Base-by-base conservation (phyloP, 2,329 filamentous ascomycete species). In the Xylaria sp. region DNA sequence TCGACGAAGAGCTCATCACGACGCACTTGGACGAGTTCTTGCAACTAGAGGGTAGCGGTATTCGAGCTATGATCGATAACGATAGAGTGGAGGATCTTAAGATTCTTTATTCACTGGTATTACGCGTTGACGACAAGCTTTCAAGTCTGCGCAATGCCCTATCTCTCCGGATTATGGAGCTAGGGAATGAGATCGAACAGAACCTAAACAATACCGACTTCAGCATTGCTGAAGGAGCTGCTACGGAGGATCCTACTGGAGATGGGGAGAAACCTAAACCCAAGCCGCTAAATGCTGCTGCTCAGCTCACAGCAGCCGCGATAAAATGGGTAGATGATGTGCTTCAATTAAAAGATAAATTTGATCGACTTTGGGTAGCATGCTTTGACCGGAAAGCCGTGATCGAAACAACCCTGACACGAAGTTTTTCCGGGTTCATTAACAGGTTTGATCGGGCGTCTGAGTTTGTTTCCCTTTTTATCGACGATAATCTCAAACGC, bases 311-410 rank as follows among this genome's bases (percentile, higher is more conserved):
- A 0, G 87, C 89, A 0, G 92, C 94, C 1, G 96, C 96, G 0
- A 91, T 98, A 73, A 93, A 92, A 74, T 99, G 96, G 96, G 95
- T 98, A 2, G 93, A 97, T 73, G 94, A 97, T 73, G 92, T 98
- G 2, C 82, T 99, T 54, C 80, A 81, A 20, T 83, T 99, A 31
- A 97, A 98, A 79, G 90, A 92, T 72, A 96, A 96, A 76, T 98
- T 97, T 73, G 94, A 98, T 77, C 85, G 80, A 13, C 87, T 99
- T 66, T 94, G 91, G 88, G 82, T 81, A 47, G 79, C 81, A 11
- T 92, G 94, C 49, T 97, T 98, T 77, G 78, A 85, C 25, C 84
- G 87, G 49, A 94, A 98, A 74, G 85, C 93, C 44, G 84, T 89
- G 7, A 83, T 99, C 17, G 92, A 97, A 74, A 92, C 91, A 1